These are phyloP conservation scores for Aspergillus nidulans DNA, from an alignment of 495 filamentous ascomycete genomes.

Conservation along the genomic window DNA sequence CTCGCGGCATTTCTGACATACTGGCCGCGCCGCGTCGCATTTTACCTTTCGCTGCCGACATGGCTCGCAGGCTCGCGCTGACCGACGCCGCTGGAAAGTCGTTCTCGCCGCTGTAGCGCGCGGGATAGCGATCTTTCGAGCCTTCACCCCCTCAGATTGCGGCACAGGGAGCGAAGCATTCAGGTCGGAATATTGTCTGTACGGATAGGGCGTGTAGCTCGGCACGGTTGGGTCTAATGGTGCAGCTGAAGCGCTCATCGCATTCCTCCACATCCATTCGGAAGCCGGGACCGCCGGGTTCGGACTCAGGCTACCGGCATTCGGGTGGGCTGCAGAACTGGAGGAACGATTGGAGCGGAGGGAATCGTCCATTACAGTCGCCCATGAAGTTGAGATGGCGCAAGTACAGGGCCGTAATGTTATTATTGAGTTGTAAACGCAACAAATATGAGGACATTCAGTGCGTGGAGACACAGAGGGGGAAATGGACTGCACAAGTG, in stretches of 20 bases:
- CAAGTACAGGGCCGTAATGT: not conserved
- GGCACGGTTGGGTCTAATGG: not conserved
- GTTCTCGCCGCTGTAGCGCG: constrained; percentile 13
- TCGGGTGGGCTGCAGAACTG: not conserved
- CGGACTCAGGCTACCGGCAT: not conserved
- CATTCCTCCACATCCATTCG: constrained; percentile 10
- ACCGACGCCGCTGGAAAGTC: constrained; percentile 27
- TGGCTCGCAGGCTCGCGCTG: constrained; percentile 61
- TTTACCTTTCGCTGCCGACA: constrained; percentile 66
- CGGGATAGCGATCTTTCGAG: constrained; percentile 34
- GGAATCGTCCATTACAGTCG: constrained; percentile 3
- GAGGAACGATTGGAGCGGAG: not conserved
- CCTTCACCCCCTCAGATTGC: not conserved
- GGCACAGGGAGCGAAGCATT: constrained; percentile 6
- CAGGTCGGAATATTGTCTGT: not conserved
- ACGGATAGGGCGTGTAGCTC: constrained; percentile 1
- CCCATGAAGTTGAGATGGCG: not conserved
- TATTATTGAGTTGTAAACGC: not conserved
- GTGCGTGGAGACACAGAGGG: not conserved
- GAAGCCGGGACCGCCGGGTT: not conserved
- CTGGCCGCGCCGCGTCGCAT: constrained; percentile 51
- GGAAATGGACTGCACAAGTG: not conserved
- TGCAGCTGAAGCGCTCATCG: not conserved
- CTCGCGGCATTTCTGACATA: constrained; percentile 51
- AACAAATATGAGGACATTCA: too few relatives aligned